Percentiles rank a stretch among this genome's conserved stretches.
Conservation (phyloP, 495 filamentous ascomycete species). For the Annulohypoxylon nitens region DNA sequence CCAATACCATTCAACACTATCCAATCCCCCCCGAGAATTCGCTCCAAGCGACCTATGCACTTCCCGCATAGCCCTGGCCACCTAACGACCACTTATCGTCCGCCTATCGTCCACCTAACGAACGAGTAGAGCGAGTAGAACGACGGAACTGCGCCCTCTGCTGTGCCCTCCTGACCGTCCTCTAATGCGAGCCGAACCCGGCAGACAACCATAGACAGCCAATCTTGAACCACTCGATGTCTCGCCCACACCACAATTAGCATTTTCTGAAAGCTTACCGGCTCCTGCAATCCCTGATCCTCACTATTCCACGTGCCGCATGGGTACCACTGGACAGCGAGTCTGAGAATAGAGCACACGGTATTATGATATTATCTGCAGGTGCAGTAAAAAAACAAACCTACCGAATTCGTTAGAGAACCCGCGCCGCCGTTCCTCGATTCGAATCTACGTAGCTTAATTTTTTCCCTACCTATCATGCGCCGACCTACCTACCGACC, state of each 20-base stretch:
- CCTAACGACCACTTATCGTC: conserved; percentile 19
- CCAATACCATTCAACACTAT: conserved; percentile 12
- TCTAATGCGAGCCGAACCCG: conserved; percentile 46
- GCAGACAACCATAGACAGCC: conserved; percentile 37
- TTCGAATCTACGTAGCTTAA: conserved; percentile 27
- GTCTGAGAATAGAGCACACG: conserved; percentile 29
- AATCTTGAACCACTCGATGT: conserved; percentile 39
- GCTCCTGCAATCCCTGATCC: conserved; percentile 39
- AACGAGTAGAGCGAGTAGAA: conserved; percentile 30
- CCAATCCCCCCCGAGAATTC: background rate
- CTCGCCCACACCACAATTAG: conserved; percentile 43
- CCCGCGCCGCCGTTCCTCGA: conserved; percentile 27
- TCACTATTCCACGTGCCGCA: conserved; percentile 46
- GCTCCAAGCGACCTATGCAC: conserved; percentile 20
- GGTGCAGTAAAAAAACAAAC: conserved; percentile 31
- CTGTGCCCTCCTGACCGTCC: conserved; percentile 46
- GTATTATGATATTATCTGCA: conserved; percentile 45
- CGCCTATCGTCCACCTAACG: conserved; percentile 5
- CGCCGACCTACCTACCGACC: conserved; percentile 39
- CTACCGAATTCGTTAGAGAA: conserved; percentile 23
- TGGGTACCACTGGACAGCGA: conserved; percentile 34
- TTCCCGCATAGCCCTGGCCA: conserved; percentile 40
- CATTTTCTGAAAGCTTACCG: conserved; percentile 43
- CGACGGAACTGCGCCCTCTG: conserved; percentile 28
- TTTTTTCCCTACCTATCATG: conserved; percentile 34